A percentile compares a stretch with the other conserved stretches of the same genome.
These are phyloP conservation scores for Seiridium cupressi DNA, from an alignment of 2,329 filamentous ascomycete genomes.

Conservation along the genomic window DNA sequence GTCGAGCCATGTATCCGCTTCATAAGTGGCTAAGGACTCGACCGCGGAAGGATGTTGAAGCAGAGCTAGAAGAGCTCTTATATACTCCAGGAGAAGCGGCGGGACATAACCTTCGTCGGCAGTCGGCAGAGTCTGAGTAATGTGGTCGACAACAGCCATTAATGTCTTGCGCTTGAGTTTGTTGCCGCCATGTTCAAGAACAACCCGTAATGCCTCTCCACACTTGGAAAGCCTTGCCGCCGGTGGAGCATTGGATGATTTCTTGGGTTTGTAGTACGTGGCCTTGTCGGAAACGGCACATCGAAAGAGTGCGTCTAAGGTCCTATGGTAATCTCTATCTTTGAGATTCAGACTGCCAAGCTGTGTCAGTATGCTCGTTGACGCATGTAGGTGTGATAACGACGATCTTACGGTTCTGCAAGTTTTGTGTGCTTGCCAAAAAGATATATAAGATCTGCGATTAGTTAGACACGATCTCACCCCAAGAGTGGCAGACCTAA, in stretches of 20 bases:
- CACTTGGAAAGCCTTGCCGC: slow-evolving; percentile 63
- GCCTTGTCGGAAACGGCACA: slow-evolving; percentile 67
- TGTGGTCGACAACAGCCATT: slow-evolving; percentile 76
- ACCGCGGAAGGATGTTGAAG: slow-evolving; percentile 74
- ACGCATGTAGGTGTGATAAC: neutral
- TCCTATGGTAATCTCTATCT: slow-evolving; percentile 76
- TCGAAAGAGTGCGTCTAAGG: slow-evolving; percentile 79
- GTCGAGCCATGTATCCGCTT: slow-evolving; percentile 62
- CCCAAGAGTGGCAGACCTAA: too few relatives aligned
- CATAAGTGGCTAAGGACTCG: slow-evolving; percentile 66
- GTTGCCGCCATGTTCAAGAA: slow-evolving; percentile 66
- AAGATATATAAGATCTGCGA: slow-evolving; percentile 34
- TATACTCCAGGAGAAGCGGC: slow-evolving; percentile 72
- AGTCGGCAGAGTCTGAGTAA: slow-evolving; percentile 69
- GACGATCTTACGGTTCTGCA: slow-evolving; percentile 30
- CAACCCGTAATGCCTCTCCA: slow-evolving; percentile 68
- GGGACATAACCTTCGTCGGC: slow-evolving; percentile 62
- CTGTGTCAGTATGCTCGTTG: neutral
- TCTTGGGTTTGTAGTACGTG: slow-evolving; percentile 54
- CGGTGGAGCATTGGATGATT: slow-evolving; percentile 45
- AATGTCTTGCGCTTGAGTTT: slow-evolving; percentile 75
- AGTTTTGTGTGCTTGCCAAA: slow-evolving; percentile 33
- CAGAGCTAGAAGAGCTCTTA: slow-evolving; percentile 70
- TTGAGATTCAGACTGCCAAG: slow-evolving; percentile 41
- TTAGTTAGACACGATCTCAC: neutral